Conservation (phyloP, 352 stramenopile genomes). For the Phytopythium sindhum region DNA sequence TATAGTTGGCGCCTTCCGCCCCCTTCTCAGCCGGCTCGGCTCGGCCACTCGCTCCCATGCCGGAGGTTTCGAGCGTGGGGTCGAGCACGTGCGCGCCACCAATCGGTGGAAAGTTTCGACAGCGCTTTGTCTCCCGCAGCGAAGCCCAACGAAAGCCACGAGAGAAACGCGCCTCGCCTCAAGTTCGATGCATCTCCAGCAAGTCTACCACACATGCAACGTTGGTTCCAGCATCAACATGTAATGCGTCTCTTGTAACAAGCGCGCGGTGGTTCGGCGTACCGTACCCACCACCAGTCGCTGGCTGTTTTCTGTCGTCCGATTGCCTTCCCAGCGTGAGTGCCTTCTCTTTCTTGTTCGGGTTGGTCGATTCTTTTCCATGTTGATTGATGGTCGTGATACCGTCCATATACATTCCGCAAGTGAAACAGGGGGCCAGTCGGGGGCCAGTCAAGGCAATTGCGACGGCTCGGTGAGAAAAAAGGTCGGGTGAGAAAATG, state of each 20-base stretch:
- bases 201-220: too few species aligned
- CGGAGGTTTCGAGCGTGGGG: background rate
- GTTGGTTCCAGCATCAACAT: too few species aligned
- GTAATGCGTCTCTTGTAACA: background rate
- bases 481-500: slow-evolving; percentile 8
- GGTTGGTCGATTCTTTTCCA: background rate
- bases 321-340: background rate
- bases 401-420: background rate
- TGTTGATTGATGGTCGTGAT: background rate
- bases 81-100: background rate
- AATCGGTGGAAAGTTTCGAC: background rate
- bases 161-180: background rate
- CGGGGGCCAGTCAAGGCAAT: background rate
- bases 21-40: background rate
- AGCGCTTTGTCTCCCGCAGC: background rate
- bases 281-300: slow-evolving; percentile 4
- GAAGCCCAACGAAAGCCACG: background rate
- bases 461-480: slow-evolving; percentile 10
- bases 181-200: too few species aligned
- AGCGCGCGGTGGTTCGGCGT: background rate
- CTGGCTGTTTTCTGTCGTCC: slow-evolving; percentile 11
- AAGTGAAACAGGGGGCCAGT: background rate
- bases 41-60: background rate
- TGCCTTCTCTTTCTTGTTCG: background rate
- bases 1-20: background rate